Evolutionary conservation across 352 stramenopile genomes (phyloP), one percentile per base, ranked within the genome.

Genomic region (Plasmopara viticola): DNA sequence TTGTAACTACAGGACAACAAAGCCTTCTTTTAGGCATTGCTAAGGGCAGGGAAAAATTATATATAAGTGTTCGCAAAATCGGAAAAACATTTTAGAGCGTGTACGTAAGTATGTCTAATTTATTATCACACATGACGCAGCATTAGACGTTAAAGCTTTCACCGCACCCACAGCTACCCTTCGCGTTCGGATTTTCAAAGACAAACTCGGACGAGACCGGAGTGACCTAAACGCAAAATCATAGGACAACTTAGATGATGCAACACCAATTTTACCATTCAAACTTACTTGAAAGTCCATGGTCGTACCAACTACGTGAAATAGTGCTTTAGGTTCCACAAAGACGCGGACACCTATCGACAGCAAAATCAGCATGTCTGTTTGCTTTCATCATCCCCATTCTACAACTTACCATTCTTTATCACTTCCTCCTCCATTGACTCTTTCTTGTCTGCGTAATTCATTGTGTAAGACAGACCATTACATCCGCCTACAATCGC

Each of bases 171-270:
- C 97, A 99, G 69, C 95, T 92, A 31, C 96, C 96, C 74, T 99
- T 99, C 14, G 94, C 95, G 74, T 99, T 99, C n/a, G 97, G 97
- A 78, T 99, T 99, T 40, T 97, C 93, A 70, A 99, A 99, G 10
- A 97, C 98, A 57, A 99, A 99, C 73, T 99, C 96, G 37, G 93
- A 92, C 25, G 87, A 94, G 48, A 99, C 83, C 48, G 97, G 96
- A 44, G 92, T 98, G 61, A 96, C 95, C 75, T 98, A 25, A 25
- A 25, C 20, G 20, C 28, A 53, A 48, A 44, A 34, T 37, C 34
- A 37, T 12, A 30, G 20, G 34, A 6, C 15, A 35, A n/a, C 12
- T 28, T 14, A 7, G 18, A 48, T 34, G 9, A 38, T 40, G 40
- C 50, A n/a, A n/a, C n/a, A 51, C 20, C 20, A 25, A 25, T 25